Evolutionary conservation across 768 basidiomycete species (phyloP).

Genomic region (Phaffia australis): DNA sequence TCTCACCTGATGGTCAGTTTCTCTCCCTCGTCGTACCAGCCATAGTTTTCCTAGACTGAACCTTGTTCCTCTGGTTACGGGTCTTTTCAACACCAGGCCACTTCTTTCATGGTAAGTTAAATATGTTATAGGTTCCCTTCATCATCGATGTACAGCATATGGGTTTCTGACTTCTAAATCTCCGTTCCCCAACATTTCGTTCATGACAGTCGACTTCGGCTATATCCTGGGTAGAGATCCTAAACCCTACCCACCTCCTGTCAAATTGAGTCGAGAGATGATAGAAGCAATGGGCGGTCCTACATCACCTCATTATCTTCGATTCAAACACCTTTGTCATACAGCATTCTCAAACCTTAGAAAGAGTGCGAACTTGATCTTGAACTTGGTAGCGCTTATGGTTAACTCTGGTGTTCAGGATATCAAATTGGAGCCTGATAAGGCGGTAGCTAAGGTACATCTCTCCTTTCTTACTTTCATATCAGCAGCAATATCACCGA

Average conservation of each 20-base stretch:
- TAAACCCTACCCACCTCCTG: conserved; percentile 92
- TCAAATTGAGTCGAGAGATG: conserved; percentile 99
- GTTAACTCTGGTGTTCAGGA: conserved; percentile 95
- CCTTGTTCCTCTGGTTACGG: neutral
- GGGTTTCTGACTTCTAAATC: neutral
- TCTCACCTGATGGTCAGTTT: conserved; percentile 71
- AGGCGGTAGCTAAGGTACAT: conserved; percentile 43
- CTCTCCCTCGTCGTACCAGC: neutral
- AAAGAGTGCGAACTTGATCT: conserved; percentile 91
- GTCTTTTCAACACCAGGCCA: conserved; percentile 47
- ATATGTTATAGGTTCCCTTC: neutral
- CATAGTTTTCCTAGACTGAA: neutral
- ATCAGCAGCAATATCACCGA: neutral
- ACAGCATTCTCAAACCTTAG: conserved; percentile 95
- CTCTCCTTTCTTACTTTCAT: neutral
- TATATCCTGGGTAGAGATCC: conserved; percentile 97
- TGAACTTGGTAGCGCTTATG: conserved; percentile 94
- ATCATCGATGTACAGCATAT: too few species aligned
- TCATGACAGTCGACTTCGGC: conserved; percentile 75
- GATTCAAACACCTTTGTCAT: conserved; percentile 93
- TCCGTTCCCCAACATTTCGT: neutral
- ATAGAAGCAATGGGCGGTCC: conserved; percentile 99
- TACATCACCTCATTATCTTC: conserved; percentile 83
- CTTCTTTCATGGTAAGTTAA: conserved; percentile 77
- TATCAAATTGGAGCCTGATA: conserved; percentile 60